These are phyloP conservation scores for Malassezia japonica DNA, from an alignment of 1,284 basidiomycete genomes.

Conservation along the genomic window DNA sequence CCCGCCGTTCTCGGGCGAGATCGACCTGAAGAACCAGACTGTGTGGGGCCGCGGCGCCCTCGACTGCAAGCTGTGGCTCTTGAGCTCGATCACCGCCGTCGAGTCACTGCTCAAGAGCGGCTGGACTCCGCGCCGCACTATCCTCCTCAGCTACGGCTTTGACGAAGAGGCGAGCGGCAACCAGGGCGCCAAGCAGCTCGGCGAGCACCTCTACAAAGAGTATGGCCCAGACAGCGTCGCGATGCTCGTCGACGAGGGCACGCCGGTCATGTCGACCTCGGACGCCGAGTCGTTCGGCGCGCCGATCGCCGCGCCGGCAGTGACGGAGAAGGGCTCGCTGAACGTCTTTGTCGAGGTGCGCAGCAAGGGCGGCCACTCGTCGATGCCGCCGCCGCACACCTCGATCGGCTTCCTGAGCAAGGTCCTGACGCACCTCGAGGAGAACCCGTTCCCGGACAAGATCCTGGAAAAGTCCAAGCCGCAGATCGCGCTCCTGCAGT, in stretches of 20 bases:
- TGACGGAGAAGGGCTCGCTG: conserved; percentile 61
- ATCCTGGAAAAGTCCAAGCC: conserved; percentile 48
- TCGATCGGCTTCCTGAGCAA: conserved; percentile 60
- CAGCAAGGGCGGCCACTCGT: conserved; percentile 61
- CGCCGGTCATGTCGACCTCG: conserved; percentile 20
- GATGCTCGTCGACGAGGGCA: conserved; percentile 42
- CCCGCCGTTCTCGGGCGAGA: conserved; percentile 52
- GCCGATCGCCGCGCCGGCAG: conserved; percentile 50
- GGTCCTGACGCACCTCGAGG: conserved; percentile 56
- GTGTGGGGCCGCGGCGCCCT: conserved; percentile 52
- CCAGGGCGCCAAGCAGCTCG: conserved; percentile 37
- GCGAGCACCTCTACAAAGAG: conserved; percentile 19
- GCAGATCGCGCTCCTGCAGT: conserved; percentile 51
- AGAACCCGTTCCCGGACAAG: conserved; percentile 51
- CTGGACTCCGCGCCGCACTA: conserved; percentile 50
- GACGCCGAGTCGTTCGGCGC: conserved; percentile 23
- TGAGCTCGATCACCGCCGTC: conserved; percentile 51
- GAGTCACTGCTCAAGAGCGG: conserved; percentile 51
- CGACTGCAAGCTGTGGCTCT: conserved; percentile 50
- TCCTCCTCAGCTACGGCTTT: conserved; percentile 61
- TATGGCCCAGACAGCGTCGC: conserved; percentile 30
- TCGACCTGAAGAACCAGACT: conserved; percentile 50
- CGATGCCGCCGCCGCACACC: conserved; percentile 55
- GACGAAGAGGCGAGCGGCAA: conserved; percentile 56
- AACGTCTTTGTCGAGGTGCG: conserved; percentile 26